A percentile compares a stretch with the other conserved stretches of the same genome.
Conservation (phyloP, 768 basidiomycete genomes). For the Candolleomyces aberdarensis region DNA sequence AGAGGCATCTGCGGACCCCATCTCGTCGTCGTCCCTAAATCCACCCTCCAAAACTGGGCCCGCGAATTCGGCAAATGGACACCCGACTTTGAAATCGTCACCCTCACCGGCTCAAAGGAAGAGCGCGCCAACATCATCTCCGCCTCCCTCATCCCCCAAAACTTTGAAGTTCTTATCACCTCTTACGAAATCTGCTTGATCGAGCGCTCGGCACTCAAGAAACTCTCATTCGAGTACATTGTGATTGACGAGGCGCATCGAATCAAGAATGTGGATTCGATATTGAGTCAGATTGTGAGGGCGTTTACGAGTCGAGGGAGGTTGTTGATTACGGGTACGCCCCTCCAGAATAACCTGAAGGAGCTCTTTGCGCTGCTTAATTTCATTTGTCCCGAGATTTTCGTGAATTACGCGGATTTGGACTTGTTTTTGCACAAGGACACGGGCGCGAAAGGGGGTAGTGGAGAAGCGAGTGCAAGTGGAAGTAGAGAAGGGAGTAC, state of each 20-base stretch:
- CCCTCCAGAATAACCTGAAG: constrained; percentile 94
- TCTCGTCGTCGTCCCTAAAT: constrained; percentile 97
- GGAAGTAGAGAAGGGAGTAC: no score
- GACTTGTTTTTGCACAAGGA: constrained; percentile 95
- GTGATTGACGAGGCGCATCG: constrained; percentile 98
- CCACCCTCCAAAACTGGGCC: constrained; percentile 94
- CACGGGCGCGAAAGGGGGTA: constrained; percentile 53
- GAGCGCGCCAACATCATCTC: constrained; percentile 84
- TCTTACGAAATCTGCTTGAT: constrained; percentile 94
- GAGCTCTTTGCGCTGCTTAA: constrained; percentile 91
- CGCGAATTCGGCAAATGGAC: constrained; percentile 93
- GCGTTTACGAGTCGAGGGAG: constrained; percentile 86
- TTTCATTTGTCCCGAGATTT: constrained; percentile 97
- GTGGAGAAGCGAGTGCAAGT: no score
- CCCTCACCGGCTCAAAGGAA: constrained; percentile 85
- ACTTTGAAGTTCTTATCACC: constrained; percentile 94
- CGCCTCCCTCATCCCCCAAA: constrained; percentile 73
- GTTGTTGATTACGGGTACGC: constrained; percentile 94
- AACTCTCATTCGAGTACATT: constrained; percentile 97
- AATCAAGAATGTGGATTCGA: constrained; percentile 98
- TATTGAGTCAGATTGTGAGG: constrained; percentile 92
- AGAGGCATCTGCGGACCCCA: constrained; percentile 77
- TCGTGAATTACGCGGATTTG: constrained; percentile 85
- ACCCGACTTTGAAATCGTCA: constrained; percentile 77
- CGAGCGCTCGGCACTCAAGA: constrained; percentile 89